Evolutionary conservation across 2,329 filamentous ascomycete genomes (phyloP), one percentile per base, ranked within the genome.

Genomic region (Claviceps pusilla): DNA sequence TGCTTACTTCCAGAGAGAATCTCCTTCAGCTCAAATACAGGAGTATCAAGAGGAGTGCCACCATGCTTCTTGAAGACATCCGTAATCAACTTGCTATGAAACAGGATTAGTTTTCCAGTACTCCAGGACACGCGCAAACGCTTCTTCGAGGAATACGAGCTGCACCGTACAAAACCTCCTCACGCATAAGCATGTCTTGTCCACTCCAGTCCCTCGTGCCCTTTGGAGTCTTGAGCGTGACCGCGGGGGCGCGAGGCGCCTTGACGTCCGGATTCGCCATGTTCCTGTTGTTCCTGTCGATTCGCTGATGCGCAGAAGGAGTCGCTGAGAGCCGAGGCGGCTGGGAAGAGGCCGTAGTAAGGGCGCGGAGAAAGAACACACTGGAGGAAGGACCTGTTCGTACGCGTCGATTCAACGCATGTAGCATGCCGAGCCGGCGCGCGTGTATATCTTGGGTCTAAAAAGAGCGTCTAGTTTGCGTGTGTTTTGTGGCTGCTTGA

Each of bases 131-230:
- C 7, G 3, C 24, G 5, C 39, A 12, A 29, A 14, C 6, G 16
- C 31, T 50, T 19, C 3, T 11, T 16, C 43, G 16, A 7, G 42
- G 4, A 3, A 37, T 11, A 37, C 3, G 6, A 41, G 31, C 11
- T 39, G 3, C n/a, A 51, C 51, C 55, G 41, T 47, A 60, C 59
- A 88, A 90, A 71, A 91, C 89, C 66, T 83, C 81, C 69, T 90
- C 86, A 62, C 87, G 82, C 64, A 91, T 82, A 64, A 88, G 78
- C 76, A 89, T 86, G 66, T 89, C 84, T 69, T 79, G 79, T 61
- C 84, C 86, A 65, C 82, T 77, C 86, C 84, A 95, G 69, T 95
- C 89, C 67, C 88, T 87, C 60, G 89, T 95, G 61, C 89, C 89
- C 77, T 95, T 95, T 58, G 89, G 87, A 65, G 85, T 87, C 76